These are phyloP conservation scores for Jatropha multifida DNA, from an alignment of 441 rosid species.

Conservation along the genomic window DNA sequence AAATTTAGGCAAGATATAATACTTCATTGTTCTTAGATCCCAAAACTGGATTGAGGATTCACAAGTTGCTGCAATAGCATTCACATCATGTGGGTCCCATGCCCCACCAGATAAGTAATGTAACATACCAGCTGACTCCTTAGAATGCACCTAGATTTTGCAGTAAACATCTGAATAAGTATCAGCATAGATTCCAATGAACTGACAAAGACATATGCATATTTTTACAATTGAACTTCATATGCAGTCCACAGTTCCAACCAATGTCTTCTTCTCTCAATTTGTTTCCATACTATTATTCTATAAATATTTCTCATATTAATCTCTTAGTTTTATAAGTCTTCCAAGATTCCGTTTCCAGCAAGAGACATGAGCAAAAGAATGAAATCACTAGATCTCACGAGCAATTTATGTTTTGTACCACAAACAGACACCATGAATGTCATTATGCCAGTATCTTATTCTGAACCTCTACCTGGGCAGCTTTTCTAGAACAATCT, in stretches of 20 bases:
- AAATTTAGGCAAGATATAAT: constrained; percentile 30
- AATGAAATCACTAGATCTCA: not conserved
- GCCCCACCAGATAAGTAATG: constrained; percentile 87
- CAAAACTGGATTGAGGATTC: constrained; percentile 85
- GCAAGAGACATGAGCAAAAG: not conserved
- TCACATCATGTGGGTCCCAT: constrained; percentile 89
- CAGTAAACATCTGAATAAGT: constrained; percentile 33
- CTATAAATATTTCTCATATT: too few species aligned
- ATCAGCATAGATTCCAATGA: constrained; percentile 26
- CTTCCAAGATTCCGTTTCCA: not conserved
- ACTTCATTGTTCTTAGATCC: constrained; percentile 84
- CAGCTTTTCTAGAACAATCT: constrained; percentile 69
- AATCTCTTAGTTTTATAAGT: too few species aligned
- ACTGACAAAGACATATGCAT: not conserved
- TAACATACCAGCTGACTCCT: constrained; percentile 81
- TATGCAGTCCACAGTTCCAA: not conserved
- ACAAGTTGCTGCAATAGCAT: constrained; percentile 68
- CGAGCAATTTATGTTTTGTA: not conserved
- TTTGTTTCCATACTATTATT: too few species aligned
- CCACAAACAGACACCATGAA: not conserved
- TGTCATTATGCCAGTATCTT: not conserved
- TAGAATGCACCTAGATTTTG: constrained; percentile 64
- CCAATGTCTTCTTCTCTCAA: not conserved
- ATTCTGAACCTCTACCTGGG: constrained; percentile 50
- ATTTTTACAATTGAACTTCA: not conserved